Evolutionary conservation across 495 filamentous ascomycete species (phyloP).

Genomic region (Trichoderma asperelloides): DNA sequence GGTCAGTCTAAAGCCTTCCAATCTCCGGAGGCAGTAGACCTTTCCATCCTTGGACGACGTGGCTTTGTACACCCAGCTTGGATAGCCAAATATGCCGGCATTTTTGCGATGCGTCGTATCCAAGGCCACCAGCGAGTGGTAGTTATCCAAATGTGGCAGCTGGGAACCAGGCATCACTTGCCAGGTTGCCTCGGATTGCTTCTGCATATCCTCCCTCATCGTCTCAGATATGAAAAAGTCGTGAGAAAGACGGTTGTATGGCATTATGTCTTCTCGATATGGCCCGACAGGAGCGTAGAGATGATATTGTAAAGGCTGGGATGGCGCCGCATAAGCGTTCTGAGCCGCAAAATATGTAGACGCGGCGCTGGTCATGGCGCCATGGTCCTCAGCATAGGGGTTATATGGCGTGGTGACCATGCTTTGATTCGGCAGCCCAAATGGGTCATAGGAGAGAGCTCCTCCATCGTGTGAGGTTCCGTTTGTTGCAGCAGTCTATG

Average conservation of each 20-base stretch:
- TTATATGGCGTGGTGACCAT: slow-evolving; percentile 50
- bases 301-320: slow-evolving; percentile 84
- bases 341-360: slow-evolving; percentile 41
- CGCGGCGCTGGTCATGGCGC: slow-evolving; percentile 34
- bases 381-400: slow-evolving; percentile 56
- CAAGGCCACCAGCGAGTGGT: slow-evolving; percentile 84
- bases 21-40: slow-evolving; percentile 70
- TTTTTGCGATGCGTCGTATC: slow-evolving; percentile 69
- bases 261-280: slow-evolving; percentile 63
- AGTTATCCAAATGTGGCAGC: slow-evolving; percentile 72
- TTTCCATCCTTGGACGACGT: slow-evolving; percentile 77
- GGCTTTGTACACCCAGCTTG: slow-evolving; percentile 95
- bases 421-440: slow-evolving; percentile 46
- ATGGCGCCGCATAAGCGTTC: slow-evolving; percentile 34
- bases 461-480: background rate
- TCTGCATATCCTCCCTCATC: slow-evolving; percentile 78
- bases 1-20: slow-evolving; percentile 73
- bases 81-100: slow-evolving; percentile 66
- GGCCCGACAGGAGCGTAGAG: slow-evolving; percentile 84
- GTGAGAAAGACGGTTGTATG: slow-evolving; percentile 75
- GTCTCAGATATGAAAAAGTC: slow-evolving; percentile 86
- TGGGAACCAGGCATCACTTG: slow-evolving; percentile 73
- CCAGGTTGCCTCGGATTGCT: slow-evolving; percentile 73
- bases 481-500: slow-evolving; percentile 14
- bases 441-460: slow-evolving; percentile 46